Evolutionary conservation across 495 filamentous ascomycete genomes (phyloP).

Genomic region (Cercophora sp.): DNA sequence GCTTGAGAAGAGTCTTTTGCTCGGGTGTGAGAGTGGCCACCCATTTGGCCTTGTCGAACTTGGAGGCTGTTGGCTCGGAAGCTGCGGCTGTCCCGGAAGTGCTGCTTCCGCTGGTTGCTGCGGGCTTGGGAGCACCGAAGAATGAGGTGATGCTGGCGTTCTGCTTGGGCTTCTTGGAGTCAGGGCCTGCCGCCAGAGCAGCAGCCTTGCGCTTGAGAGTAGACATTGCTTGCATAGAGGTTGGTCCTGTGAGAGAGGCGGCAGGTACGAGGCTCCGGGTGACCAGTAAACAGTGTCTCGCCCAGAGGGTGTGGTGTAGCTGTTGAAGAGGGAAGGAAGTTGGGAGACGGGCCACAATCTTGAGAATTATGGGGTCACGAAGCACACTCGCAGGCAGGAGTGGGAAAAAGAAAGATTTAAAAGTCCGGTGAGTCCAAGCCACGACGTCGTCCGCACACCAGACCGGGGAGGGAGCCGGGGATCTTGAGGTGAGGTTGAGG

Average conservation of each 20-base stretch:
- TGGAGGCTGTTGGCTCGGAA: slow-evolving; percentile 36
- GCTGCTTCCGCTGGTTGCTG: slow-evolving; percentile 22
- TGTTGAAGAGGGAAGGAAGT: too few relatives aligned
- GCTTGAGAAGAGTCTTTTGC: slow-evolving; percentile 72
- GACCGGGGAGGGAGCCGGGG: too few relatives aligned
- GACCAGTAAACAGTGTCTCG: too few relatives aligned
- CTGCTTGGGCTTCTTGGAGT: slow-evolving; percentile 70
- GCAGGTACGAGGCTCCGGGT: background rate
- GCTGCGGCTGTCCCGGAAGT: slow-evolving; percentile 9
- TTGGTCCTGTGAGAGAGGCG: background rate
- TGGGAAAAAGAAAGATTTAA: too few relatives aligned
- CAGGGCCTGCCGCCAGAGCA: slow-evolving; percentile 41
- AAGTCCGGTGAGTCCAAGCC: too few relatives aligned
- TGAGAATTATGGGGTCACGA: too few relatives aligned
- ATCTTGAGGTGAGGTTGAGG: too few relatives aligned
- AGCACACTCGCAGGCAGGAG: too few relatives aligned
- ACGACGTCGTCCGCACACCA: too few relatives aligned
- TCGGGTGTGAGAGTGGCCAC: slow-evolving; percentile 70
- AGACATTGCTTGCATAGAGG: slow-evolving; percentile 34
- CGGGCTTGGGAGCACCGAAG: slow-evolving; percentile 43
- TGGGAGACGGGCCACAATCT: too few relatives aligned
- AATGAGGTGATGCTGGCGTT: slow-evolving; percentile 53
- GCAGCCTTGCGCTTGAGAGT: slow-evolving; percentile 66
- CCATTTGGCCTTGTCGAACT: slow-evolving; percentile 89
- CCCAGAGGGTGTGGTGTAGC: too few relatives aligned